Conservation (phyloP, 2,329 filamentous ascomycete genomes). For the Aspergillus pseudotamarii region DNA sequence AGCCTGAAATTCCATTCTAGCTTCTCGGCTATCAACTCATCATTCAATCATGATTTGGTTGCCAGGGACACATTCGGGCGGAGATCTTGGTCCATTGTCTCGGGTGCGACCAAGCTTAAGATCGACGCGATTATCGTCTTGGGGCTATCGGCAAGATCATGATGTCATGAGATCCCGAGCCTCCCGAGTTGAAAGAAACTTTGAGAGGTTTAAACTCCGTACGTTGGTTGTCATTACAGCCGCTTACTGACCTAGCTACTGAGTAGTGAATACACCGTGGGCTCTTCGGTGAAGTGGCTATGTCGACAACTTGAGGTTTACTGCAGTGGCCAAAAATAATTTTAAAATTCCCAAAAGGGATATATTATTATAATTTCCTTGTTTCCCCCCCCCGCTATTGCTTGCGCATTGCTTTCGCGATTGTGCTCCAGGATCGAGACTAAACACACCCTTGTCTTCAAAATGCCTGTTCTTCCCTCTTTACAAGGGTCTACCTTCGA, state of each 20-base stretch:
- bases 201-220: too few species aligned
- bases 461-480: conserved; percentile 26
- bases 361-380: background rate
- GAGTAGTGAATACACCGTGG: background rate
- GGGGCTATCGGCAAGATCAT: conserved; percentile 1
- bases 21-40: background rate
- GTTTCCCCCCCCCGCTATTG: background rate
- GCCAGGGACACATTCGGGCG: background rate
- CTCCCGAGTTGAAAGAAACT: background rate
- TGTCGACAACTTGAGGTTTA: background rate
- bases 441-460: background rate
- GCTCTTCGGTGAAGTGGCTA: background rate
- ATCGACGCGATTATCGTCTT: conserved; percentile 10
- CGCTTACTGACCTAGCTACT: background rate
- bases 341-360: background rate
- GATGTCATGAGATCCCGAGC: conserved; percentile 6
- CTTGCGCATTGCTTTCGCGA: background rate
- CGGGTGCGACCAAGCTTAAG: conserved; percentile 2
- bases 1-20: background rate
- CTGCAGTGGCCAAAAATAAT: background rate
- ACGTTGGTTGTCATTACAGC: background rate
- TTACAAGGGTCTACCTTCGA: conserved; percentile 44
- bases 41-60: background rate
- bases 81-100: conserved; percentile 1
- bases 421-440: background rate